Evolutionary conservation across 1,284 basidiomycete species (phyloP).

Genomic region (Wallemia hederae): DNA sequence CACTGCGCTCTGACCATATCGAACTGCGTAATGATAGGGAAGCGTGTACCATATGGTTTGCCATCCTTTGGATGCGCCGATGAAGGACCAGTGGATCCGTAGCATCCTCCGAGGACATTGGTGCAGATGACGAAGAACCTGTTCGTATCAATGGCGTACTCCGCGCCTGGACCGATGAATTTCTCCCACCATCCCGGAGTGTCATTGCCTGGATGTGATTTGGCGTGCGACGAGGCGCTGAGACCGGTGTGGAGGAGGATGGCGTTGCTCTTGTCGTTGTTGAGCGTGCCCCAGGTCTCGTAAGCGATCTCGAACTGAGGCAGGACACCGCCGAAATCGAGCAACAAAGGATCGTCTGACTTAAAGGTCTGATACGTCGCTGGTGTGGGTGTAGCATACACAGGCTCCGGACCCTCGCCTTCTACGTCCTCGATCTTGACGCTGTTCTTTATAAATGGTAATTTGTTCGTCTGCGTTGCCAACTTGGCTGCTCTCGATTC

Average conservation of each 20-base stretch:
- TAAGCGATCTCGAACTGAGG: conserved; percentile 68
- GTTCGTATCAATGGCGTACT: conserved; percentile 54
- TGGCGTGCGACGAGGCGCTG: conserved; percentile 83
- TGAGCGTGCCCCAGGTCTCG: conserved; percentile 87
- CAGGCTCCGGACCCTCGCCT: conserved; percentile 17
- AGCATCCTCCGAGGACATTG: conserved; percentile 91
- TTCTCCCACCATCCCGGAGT: conserved; percentile 92
- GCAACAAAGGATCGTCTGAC: conserved; percentile 30
- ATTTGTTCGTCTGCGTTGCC: conserved; percentile 2
- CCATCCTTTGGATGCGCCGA: conserved; percentile 37
- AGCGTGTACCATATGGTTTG: conserved; percentile 55
- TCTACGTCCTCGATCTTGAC: conserved; percentile 4
- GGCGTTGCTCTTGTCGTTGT: conserved; percentile 46
- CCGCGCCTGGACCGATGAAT: conserved; percentile 77
- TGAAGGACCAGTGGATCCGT: conserved; percentile 80
- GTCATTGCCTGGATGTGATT: conserved; percentile 46
- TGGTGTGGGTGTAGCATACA: conserved; percentile 15
- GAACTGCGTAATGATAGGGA: conserved; percentile 74
- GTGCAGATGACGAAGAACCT: conserved; percentile 84
- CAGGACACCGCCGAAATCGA: conserved; percentile 38
- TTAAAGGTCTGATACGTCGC: not conserved
- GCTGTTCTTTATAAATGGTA: conserved; percentile 1
- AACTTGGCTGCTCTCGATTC: conserved; percentile 4
- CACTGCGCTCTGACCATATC: conserved; percentile 93
- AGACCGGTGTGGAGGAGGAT: conserved; percentile 93